phyloP scores from a whole-genome alignment of 108 stramenopile genomes.

The Skeletonema menzelii region DNA sequence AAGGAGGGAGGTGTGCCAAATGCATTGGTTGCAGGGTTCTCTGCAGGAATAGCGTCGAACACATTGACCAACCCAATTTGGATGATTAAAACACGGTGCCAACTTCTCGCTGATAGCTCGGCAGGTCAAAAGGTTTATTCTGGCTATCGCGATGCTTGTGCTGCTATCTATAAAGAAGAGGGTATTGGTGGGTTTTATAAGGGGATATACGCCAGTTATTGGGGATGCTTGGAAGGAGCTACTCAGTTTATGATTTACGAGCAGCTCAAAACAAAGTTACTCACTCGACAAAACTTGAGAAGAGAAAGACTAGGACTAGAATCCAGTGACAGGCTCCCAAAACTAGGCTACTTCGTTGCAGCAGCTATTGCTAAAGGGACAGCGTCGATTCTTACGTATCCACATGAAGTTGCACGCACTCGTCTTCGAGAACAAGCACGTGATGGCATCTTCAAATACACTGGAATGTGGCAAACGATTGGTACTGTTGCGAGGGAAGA shows the following conservation, averaged over 20 bases:
- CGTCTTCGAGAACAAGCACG: conserved; percentile 89
- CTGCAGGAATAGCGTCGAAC: conserved; percentile 70
- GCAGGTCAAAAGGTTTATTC: conserved; percentile 81
- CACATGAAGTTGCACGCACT: conserved; percentile 95
- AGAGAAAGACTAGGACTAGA: conserved; percentile 55
- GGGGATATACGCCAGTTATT: conserved; percentile 91
- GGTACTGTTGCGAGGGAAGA: conserved; percentile 87
- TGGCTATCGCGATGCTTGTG: conserved; percentile 77
- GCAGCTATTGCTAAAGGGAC: conserved; percentile 85
- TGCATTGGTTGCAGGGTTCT: conserved; percentile 62
- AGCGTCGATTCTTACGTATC: conserved; percentile 87
- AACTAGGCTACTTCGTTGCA: conserved; percentile 66
- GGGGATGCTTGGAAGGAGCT: conserved; percentile 92
- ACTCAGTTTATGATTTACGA: conserved; percentile 93
- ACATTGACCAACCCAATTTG: conserved; percentile 95
- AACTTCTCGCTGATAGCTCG: conserved; percentile 73
- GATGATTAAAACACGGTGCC: conserved; percentile 94
- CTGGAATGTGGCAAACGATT: conserved; percentile 92
- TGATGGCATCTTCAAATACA: conserved; percentile 91
- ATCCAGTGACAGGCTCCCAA: conserved; percentile 68
- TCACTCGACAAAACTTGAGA: conserved; percentile 54
- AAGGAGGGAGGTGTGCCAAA: conserved; percentile 64
- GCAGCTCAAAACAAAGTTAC: conserved; percentile 73
- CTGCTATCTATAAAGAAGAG: conserved; percentile 76
- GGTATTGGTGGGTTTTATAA: conserved; percentile 87